Evolutionary conservation across 139 green algal genomes (phyloP).

Genomic region (Tetratostichococcus sp.): DNA sequence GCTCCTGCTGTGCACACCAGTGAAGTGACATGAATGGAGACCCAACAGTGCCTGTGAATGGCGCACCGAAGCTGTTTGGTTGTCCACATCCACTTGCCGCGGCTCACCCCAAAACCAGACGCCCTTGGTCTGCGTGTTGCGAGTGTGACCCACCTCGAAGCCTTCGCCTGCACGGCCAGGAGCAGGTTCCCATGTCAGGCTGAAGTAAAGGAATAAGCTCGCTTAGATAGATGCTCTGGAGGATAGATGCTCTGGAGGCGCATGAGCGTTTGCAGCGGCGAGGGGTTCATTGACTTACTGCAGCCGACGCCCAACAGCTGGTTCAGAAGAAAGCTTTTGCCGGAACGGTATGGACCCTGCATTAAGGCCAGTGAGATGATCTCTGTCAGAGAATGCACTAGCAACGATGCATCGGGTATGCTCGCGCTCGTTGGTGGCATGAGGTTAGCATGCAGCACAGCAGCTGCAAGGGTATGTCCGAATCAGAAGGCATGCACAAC

Average conservation of each 20-base stretch:
- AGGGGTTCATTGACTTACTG: slow-evolving; percentile 36
- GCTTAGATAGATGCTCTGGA: too few relatives aligned
- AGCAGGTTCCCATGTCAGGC: background rate
- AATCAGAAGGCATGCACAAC: background rate
- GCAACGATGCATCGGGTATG: too few relatives aligned
- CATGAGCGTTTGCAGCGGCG: too few relatives aligned
- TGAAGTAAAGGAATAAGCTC: too few relatives aligned
- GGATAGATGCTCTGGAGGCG: too few relatives aligned
- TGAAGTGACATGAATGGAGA: too few relatives aligned
- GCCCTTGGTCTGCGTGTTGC: slow-evolving; percentile 89
- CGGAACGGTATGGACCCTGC: slow-evolving; percentile 76
- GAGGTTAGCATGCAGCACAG: too few relatives aligned
- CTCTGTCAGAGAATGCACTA: too few relatives aligned
- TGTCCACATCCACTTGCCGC: slow-evolving; percentile 17
- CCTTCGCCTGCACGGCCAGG: slow-evolving; percentile 56
- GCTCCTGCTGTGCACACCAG: too few relatives aligned
- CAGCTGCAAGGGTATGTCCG: too few relatives aligned
- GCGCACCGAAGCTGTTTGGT: background rate
- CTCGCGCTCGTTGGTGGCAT: too few relatives aligned
- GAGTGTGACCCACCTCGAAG: slow-evolving; percentile 86
- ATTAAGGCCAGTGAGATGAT: background rate
- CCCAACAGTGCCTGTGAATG: too few relatives aligned
- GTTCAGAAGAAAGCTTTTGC: slow-evolving; percentile 91
- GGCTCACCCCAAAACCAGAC: slow-evolving; percentile 89
- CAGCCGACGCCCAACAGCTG: slow-evolving; percentile 83